Conservation (phyloP, 2,329 filamentous ascomycete species). For the Ophidiomyces ophidiicola region DNA sequence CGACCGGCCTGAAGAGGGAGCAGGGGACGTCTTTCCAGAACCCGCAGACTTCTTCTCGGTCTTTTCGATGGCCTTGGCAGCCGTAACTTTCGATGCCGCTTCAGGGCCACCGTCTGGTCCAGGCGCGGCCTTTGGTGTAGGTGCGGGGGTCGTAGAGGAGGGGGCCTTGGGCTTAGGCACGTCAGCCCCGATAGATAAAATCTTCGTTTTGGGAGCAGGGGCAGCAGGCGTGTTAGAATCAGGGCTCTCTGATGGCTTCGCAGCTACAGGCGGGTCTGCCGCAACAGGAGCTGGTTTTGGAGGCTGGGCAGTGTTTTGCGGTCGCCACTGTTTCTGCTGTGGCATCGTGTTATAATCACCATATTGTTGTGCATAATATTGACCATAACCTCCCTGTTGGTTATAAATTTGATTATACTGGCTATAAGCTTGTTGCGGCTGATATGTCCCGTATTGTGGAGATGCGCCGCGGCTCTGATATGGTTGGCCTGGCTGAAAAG, state of each 20-base stretch:
- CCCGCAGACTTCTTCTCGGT: constrained; percentile 55
- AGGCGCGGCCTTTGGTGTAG: constrained; percentile 40
- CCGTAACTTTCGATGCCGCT: constrained; percentile 67
- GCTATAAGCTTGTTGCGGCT: constrained; percentile 24
- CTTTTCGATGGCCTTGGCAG: constrained; percentile 84
- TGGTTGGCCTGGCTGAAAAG: constrained; percentile 63
- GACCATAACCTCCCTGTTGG: constrained; percentile 39
- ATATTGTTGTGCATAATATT: constrained; percentile 34
- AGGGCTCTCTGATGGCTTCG: constrained; percentile 37
- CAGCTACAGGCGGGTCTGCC: constrained; percentile 35
- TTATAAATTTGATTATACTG: constrained; percentile 31
- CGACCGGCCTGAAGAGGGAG: constrained; percentile 70
- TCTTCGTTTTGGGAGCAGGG: constrained; percentile 45
- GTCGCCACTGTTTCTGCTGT: constrained; percentile 37
- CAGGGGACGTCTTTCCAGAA: constrained; percentile 65
- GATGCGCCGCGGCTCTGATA: constrained; percentile 50
- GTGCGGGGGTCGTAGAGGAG: constrained; percentile 32
- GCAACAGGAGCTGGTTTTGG: constrained; percentile 11
- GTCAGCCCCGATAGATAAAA: constrained; percentile 48
- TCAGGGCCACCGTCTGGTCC: constrained; percentile 42
- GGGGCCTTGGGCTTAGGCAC: constrained; percentile 60
- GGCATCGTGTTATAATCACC: constrained; percentile 31
- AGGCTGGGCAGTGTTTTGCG: constrained; percentile 12
- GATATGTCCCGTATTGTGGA: constrained; percentile 40
- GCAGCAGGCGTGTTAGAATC: constrained; percentile 26